These are phyloP conservation scores for Casuarina equisetifolia DNA, from an alignment of 306 rosid species.

Conservation along the genomic window DNA sequence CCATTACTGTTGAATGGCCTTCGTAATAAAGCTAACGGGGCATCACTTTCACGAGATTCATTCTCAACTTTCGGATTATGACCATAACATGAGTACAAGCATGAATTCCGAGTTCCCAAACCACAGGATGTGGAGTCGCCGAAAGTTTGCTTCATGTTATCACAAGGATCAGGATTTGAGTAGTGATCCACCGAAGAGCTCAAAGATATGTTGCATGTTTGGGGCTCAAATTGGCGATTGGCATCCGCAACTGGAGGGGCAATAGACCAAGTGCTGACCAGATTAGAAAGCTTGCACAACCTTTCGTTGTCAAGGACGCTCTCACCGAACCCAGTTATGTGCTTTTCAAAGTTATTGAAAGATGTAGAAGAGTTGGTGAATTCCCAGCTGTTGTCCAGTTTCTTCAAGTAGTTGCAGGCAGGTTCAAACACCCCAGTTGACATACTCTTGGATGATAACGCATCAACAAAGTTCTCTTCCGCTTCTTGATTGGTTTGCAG, in stretches of 20 bases:
- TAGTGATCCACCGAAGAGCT: conserved; percentile 40
- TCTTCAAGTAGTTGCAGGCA: conserved; percentile 80
- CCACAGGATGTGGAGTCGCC: conserved; percentile 28
- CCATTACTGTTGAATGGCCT: conserved; percentile 22
- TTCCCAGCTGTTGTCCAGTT: conserved; percentile 66
- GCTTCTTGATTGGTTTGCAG: conserved; percentile 47
- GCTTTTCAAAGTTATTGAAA: conserved; percentile 58
- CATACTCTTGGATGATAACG: conserved; percentile 62
- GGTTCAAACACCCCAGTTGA: conserved; percentile 52
- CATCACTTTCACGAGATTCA: conserved; percentile 37
- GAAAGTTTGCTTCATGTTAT: conserved; percentile 36
- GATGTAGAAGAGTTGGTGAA: conserved; percentile 41
- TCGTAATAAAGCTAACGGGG: conserved; percentile 23
- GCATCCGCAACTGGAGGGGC: conserved; percentile 72
- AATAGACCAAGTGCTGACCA: conserved; percentile 84
- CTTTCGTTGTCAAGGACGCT: conserved; percentile 53
- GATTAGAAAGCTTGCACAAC: conserved; percentile 62
- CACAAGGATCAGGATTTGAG: conserved; percentile 28
- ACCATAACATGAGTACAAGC: conserved; percentile 29
- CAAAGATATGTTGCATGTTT: conserved; percentile 35
- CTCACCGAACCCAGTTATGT: conserved; percentile 43
- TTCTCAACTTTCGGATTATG: conserved; percentile 41
- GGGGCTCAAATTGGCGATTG: conserved; percentile 46
- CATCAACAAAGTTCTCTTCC: conserved; percentile 64
- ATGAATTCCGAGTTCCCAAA: conserved; percentile 20